Conservation (phyloP, 495 filamentous ascomycete genomes). For the Xylaria nigripes region DNA sequence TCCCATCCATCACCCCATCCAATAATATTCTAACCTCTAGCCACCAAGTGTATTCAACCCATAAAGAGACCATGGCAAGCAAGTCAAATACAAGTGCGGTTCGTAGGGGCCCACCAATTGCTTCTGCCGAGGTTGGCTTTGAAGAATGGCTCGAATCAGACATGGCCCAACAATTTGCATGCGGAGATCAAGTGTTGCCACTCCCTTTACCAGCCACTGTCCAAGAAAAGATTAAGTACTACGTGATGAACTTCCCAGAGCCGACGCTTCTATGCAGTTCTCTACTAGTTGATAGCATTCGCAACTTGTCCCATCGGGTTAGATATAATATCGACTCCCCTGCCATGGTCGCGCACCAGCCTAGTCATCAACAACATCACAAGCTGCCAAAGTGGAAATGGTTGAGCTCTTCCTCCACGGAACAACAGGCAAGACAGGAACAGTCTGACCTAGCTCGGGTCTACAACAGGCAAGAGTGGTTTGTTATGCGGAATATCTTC, state of each 20-base stretch:
- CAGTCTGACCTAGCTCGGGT: background rate
- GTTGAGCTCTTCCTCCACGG: constrained; percentile 6
- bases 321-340: constrained; percentile 21
- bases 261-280: constrained; percentile 39
- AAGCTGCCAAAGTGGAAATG: constrained; percentile 22
- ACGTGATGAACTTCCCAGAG: constrained; percentile 26
- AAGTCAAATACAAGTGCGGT: background rate
- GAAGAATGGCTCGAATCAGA: constrained; percentile 21
- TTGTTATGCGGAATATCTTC: constrained; percentile 51
- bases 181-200: background rate
- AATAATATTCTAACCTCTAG: background rate
- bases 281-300: constrained; percentile 40
- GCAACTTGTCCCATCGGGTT: constrained; percentile 36
- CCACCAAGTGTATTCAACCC: constrained; percentile 13
- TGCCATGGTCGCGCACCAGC: constrained; percentile 1
- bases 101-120: constrained; percentile 9
- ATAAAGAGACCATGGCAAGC: constrained; percentile 10
- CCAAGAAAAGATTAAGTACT: constrained; percentile 20
- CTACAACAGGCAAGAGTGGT: constrained; percentile 26
- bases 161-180: constrained; percentile 1
- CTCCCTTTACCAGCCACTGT: constrained; percentile 12
- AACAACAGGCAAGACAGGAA: constrained; percentile 10
- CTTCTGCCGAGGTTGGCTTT: constrained; percentile 17
- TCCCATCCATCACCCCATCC: background rate
- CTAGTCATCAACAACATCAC: constrained; percentile 11